These are phyloP conservation scores for Bretschneidera sinensis DNA, from an alignment of 345 rosid species.

Conservation along the genomic window DNA sequence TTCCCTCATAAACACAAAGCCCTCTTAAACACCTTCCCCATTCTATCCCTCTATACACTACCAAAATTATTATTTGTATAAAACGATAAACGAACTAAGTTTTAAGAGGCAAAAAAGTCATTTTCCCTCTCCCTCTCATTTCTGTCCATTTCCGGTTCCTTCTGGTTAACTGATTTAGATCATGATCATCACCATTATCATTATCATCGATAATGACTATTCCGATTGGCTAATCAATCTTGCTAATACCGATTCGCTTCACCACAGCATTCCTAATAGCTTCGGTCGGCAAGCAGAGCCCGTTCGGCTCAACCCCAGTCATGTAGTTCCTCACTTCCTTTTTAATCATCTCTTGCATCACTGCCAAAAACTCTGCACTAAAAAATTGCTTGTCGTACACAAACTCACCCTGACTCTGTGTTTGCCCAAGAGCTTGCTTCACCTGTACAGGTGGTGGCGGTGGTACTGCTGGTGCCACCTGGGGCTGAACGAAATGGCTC, in stretches of 20 bases:
- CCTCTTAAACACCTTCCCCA: not conserved
- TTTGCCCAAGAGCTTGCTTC: not conserved
- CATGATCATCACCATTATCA: not conserved
- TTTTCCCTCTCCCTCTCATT: not conserved
- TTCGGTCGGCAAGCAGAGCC: constrained; percentile 41
- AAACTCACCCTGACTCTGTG: constrained; percentile 2
- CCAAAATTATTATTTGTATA: constrained; percentile 36
- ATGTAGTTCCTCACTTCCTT: constrained; percentile 68
- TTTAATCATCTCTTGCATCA: constrained; percentile 72
- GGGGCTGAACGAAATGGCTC: constrained; percentile 6
- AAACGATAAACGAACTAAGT: constrained; percentile 7
- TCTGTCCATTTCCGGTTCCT: not conserved
- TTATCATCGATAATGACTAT: not conserved
- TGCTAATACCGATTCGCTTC: constrained; percentile 64
- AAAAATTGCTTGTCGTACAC: constrained; percentile 51
- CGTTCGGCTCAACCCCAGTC: constrained; percentile 53
- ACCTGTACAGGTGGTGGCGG: not conserved
- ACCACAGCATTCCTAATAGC: constrained; percentile 56
- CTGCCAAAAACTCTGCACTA: constrained; percentile 51
- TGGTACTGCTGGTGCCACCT: constrained; percentile 1
- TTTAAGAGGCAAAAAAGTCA: not conserved
- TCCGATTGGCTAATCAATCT: constrained; percentile 31
- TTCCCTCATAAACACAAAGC: not conserved
- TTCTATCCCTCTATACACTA: constrained; percentile 40
- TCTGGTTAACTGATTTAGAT: not conserved